A percentile compares a stretch with the other conserved stretches of the same genome.
phyloP scores from a whole-genome alignment of 768 basidiomycete genomes.

The Tylopilus felleus region DNA sequence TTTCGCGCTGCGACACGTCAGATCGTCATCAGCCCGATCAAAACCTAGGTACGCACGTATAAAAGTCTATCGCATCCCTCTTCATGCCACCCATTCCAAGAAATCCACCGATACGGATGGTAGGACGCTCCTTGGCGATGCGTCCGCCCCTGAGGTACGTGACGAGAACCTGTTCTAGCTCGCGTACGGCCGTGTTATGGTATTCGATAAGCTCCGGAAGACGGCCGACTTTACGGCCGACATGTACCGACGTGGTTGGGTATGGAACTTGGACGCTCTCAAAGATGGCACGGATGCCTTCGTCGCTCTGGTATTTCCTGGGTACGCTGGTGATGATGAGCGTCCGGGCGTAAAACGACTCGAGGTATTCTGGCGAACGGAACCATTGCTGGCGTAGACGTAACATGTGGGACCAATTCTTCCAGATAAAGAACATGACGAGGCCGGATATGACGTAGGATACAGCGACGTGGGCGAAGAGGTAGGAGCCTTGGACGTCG shows the following conservation, averaged over 20 bases:
- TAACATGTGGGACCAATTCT: constrained; percentile 78
- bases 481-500: constrained; percentile 64
- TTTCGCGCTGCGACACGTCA: constrained; percentile 35
- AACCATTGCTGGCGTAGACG: constrained; percentile 83
- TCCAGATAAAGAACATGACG: constrained; percentile 67
- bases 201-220: constrained; percentile 89
- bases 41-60: constrained; percentile 60
- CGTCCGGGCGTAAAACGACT: constrained; percentile 92
- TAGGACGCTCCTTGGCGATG: constrained; percentile 79
- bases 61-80: constrained; percentile 91
- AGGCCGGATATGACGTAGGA: constrained; percentile 78
- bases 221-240: constrained; percentile 81
- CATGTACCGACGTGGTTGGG: constrained; percentile 87
- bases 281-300: constrained; percentile 77
- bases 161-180: constrained; percentile 86
- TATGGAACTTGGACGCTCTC: constrained; percentile 76
- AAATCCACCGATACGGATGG: constrained; percentile 71
- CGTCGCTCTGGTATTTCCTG: constrained; percentile 79
- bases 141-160: constrained; percentile 83
- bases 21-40: neutral
- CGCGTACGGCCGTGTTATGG: constrained; percentile 91
- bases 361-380: constrained; percentile 81
- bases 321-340: constrained; percentile 78
- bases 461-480: constrained; percentile 82
- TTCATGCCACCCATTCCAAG: constrained; percentile 81